Conservation (phyloP, 208 protist species). For the Leptomonas pyrrhocoris region DNA sequence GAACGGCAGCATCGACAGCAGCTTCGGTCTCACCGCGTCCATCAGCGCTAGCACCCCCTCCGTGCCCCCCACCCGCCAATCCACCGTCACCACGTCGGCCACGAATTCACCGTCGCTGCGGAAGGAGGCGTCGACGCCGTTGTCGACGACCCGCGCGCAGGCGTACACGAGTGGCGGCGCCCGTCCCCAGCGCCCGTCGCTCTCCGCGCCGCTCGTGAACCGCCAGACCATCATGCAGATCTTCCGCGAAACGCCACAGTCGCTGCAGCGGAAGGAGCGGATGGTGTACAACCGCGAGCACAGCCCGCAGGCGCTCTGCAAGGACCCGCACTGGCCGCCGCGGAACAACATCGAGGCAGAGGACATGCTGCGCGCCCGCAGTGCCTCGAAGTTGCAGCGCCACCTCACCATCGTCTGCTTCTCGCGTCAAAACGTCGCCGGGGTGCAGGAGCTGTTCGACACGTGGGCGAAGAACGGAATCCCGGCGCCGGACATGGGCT, state of each 20-base stretch:
- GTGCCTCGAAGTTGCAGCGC: conserved; percentile 57
- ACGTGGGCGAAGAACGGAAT: conserved; percentile 70
- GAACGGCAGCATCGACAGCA: conserved; percentile 30
- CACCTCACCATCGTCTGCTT: conserved; percentile 72
- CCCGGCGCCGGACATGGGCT: conserved; percentile 61
- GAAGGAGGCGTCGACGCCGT: conserved; percentile 27
- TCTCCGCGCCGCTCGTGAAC: conserved; percentile 47
- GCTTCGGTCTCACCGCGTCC: conserved; percentile 28
- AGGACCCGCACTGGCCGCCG: conserved; percentile 49
- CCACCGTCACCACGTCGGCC: conserved; percentile 23
- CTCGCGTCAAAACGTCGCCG: conserved; percentile 48
- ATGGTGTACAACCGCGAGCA: conserved; percentile 37
- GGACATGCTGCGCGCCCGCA: conserved; percentile 37
- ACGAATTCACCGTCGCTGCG: conserved; percentile 32
- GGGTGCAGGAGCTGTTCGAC: conserved; percentile 63
- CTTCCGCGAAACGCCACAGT: conserved; percentile 64
- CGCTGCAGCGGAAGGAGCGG: conserved; percentile 34
- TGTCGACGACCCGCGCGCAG: conserved; percentile 24
- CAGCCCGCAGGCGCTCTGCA: conserved; percentile 28
- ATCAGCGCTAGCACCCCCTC: conserved; percentile 20
- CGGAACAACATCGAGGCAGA: conserved; percentile 42
- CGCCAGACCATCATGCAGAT: conserved; percentile 43
- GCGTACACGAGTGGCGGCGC: conserved; percentile 22
- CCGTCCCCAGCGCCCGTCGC: conserved; percentile 39
- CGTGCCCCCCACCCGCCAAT: conserved; percentile 9